Percentiles rank a stretch among this genome's conserved stretches.
Evolutionary conservation across 2,329 filamentous ascomycete genomes (phyloP).

Genomic region (Fusarium transvaalense): DNA sequence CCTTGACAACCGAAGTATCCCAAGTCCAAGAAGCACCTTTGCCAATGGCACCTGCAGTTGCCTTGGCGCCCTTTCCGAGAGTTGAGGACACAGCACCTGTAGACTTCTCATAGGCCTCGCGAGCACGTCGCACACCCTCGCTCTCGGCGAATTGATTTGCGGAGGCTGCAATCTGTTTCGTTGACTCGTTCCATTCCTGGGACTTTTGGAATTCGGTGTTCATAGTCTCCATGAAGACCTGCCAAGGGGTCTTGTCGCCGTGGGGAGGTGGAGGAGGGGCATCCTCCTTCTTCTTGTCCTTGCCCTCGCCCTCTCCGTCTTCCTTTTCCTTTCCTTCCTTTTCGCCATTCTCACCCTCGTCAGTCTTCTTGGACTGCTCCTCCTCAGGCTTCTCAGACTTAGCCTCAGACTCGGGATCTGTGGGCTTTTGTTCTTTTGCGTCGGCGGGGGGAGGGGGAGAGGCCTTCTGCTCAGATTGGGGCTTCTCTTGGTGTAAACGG

Average conservation of each 20-base stretch:
- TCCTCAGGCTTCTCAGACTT: constrained; percentile 58
- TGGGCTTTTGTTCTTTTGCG: constrained; percentile 56
- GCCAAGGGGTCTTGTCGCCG: constrained; percentile 98
- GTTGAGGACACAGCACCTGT: constrained; percentile 84
- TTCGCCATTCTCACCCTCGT: constrained; percentile 53
- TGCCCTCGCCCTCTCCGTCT: constrained; percentile 59
- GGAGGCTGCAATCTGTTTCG: constrained; percentile 89
- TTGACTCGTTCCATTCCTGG: constrained; percentile 99
- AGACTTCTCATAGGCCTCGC: constrained; percentile 87
- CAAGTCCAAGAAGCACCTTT: constrained; percentile 96
- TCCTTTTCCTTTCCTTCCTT: constrained; percentile 64
- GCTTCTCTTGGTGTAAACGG: constrained; percentile 51
- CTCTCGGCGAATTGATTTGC: constrained; percentile 94
- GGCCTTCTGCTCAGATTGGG: constrained; percentile 48
- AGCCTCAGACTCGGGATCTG: constrained; percentile 51
- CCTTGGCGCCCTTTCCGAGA: constrained; percentile 84
- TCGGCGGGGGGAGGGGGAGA: constrained; percentile 53
- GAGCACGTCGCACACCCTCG: constrained; percentile 86
- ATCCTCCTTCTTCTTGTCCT: constrained; percentile 74
- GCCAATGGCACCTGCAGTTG: constrained; percentile 86
- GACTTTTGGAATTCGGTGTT: constrained; percentile 93
- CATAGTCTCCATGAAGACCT: constrained; percentile 98
- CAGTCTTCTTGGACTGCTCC: constrained; percentile 59
- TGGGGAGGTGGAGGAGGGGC: constrained; percentile 91
- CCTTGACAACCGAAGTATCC: constrained; percentile 95